Conservation (phyloP, 441 rosid species). For the Gossypium gossypioides region DNA sequence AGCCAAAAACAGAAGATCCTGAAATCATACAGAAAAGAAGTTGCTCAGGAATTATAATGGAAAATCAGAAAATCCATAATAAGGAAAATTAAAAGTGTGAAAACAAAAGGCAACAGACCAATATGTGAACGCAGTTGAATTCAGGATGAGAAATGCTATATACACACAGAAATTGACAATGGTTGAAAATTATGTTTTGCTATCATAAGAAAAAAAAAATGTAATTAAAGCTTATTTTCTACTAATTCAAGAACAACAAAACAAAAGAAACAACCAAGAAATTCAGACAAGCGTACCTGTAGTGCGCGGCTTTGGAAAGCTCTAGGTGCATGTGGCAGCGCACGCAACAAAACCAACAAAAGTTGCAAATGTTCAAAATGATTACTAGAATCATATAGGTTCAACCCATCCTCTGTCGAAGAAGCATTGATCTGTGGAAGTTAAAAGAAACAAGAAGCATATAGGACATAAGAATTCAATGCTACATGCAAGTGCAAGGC, state of each 20-base stretch:
- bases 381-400: conserved; percentile 88
- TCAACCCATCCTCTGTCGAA: conserved; percentile 81
- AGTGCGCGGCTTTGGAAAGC: conserved; percentile 82
- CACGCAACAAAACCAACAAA: conserved; percentile 77
- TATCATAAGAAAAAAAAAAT: background rate
- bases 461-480: conserved; percentile 1
- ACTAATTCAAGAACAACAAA: background rate
- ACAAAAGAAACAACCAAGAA: conserved; percentile 2
- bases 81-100: conserved; percentile 18
- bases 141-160: conserved; percentile 2
- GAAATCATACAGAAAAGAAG: conserved; percentile 53
- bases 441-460: conserved; percentile 10
- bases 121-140: background rate
- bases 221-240: conserved; percentile 3
- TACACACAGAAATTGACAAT: background rate
- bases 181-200: background rate
- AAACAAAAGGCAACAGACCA: conserved; percentile 9
- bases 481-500: background rate
- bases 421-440: conserved; percentile 83
- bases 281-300: conserved; percentile 49
- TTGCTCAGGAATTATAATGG: conserved; percentile 37
- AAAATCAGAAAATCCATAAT: conserved; percentile 7
- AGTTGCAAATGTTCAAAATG: conserved; percentile 90
- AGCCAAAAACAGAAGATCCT: conserved; percentile 99
- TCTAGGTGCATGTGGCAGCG: conserved; percentile 73